Percentiles rank a stretch among this genome's conserved stretches.
These are phyloP conservation scores for Thelonectria discophora DNA, from an alignment of 2,329 filamentous ascomycete genomes.

Conservation along the genomic window DNA sequence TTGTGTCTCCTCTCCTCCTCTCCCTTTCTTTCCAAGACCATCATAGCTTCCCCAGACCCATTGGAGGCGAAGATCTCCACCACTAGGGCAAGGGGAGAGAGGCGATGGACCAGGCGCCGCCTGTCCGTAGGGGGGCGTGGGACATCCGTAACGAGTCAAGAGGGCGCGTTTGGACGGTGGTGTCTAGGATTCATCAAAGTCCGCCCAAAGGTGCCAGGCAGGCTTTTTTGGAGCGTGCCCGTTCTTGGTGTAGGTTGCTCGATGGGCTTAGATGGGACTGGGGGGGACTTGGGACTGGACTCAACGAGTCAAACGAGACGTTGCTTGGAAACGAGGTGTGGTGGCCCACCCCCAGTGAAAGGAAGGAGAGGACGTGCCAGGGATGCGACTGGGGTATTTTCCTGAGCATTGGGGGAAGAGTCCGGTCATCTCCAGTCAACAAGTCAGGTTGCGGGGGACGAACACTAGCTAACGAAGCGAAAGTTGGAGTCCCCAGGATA, in stretches of 20 bases:
- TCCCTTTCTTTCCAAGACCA: constrained; percentile 23
- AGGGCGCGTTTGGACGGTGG: constrained; percentile 17
- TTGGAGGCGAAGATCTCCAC: constrained; percentile 37
- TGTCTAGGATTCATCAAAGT: constrained; percentile 31
- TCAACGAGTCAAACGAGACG: not conserved
- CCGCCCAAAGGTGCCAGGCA: constrained; percentile 1
- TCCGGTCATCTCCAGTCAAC: constrained; percentile 27
- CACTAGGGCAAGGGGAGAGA: constrained; percentile 38
- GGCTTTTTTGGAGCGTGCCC: constrained; percentile 12
- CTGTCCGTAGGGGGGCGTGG: constrained; percentile 33
- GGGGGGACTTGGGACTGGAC: not conserved
- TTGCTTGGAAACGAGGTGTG: constrained; percentile 13
- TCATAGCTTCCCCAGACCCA: constrained; percentile 14
- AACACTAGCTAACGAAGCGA: constrained; percentile 24
- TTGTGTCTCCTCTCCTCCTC: too few relatives aligned
- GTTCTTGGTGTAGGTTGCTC: not conserved
- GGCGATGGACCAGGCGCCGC: constrained; percentile 31
- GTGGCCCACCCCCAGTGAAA: too few relatives aligned
- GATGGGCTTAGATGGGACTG: not conserved
- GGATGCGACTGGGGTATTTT: constrained; percentile 8
- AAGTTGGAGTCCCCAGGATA: constrained; percentile 40
- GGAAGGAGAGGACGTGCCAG: too few relatives aligned
- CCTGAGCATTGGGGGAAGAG: not conserved
- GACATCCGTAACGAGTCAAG: constrained; percentile 34
- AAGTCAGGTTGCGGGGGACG: constrained; percentile 38